Conservation (phyloP, 2,329 filamentous ascomycete genomes). For the Monosporascus ibericus region DNA sequence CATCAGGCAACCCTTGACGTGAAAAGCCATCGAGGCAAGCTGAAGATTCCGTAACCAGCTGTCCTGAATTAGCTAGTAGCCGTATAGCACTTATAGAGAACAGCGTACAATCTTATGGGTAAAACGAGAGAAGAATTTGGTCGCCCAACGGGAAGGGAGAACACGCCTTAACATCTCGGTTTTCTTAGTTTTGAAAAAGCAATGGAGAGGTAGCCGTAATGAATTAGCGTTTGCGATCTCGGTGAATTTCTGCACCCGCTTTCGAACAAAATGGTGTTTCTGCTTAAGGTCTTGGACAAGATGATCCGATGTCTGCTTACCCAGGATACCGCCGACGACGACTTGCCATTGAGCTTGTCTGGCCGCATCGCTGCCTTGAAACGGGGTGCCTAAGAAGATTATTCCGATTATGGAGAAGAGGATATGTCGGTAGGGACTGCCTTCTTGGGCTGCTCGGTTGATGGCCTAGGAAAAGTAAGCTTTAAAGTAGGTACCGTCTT, state of each 20-base stretch:
- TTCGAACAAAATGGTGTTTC: conserved; percentile 4
- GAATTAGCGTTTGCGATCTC: conserved; percentile 10
- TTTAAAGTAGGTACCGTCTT: not conserved
- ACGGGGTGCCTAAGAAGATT: conserved; percentile 17
- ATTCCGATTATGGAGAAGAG: conserved; percentile 13
- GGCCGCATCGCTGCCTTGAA: conserved; percentile 12
- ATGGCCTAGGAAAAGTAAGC: conserved; percentile 10
- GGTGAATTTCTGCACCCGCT: conserved; percentile 9
- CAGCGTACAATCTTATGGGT: too few relatives aligned
- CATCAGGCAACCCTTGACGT: too few relatives aligned
- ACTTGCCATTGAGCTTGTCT: conserved; percentile 10
- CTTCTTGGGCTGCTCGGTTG: conserved; percentile 12
- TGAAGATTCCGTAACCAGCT: conserved; percentile 8
- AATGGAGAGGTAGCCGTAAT: conserved; percentile 8
- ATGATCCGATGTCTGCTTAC: conserved; percentile 9
- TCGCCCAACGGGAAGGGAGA: conserved; percentile 1
- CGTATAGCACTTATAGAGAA: conserved; percentile 3
- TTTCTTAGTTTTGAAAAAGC: conserved; percentile 10
- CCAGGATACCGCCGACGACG: conserved; percentile 11
- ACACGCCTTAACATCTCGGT: conserved; percentile 9
- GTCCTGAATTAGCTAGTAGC: not conserved
- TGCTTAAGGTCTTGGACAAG: conserved; percentile 9
- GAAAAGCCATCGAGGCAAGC: conserved; percentile 3
- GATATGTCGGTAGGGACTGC: conserved; percentile 11
- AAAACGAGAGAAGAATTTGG: too few relatives aligned